Base-by-base conservation (phyloP, 108 stramenopile genomes). In the Cyclotella cryptica region DNA sequence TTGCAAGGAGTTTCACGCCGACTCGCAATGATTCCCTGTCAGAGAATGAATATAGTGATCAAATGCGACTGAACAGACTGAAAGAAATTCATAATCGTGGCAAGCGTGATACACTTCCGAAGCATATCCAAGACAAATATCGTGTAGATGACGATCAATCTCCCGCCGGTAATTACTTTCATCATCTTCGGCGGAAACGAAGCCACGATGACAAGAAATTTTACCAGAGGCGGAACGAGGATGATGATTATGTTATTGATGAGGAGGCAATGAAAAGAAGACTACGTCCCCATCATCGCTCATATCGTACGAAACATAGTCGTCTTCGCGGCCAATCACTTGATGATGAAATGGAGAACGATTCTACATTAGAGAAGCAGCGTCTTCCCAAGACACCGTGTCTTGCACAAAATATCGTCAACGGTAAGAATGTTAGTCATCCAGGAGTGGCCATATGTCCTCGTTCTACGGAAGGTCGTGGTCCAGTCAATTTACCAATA, bases 1-100 rank as follows among this genome's bases (percentile, higher is more conserved):
- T 70, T 15, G 69, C 69, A 24, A 19, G 69, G 22, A 70, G 69
- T 28, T 70, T 70, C 26, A 66, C 60, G 15, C 60, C 60, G 11
- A 61, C 14, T 39, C 60, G 4, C 3, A 15, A 61, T 13, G 60
- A 61, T 14, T 35, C 30, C 35, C 13, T 61, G 30, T 19, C 15
- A 15, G 35, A 61, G 35, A 61, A 29, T 61, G 60, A 61, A 15
- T 61, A 13, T 29, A 2, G 60, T 35, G 11, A 39, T 39, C 30
- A 39, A 0, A 61, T 29, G 35, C 3, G 30, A 39, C 0, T 39
- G 35, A 61, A 39, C 14, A 13, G 60, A 30, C 35, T 13, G 35
- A 15, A 61, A 30, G 60, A 39, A 15, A 61, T 19, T 29, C 30
- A n/a, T n/a, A n/a, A 35, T 35, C 35, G 35, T 6, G 35, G 35